Conservation (phyloP, 208 protist species). For the Trypanosoma rangeli region DNA sequence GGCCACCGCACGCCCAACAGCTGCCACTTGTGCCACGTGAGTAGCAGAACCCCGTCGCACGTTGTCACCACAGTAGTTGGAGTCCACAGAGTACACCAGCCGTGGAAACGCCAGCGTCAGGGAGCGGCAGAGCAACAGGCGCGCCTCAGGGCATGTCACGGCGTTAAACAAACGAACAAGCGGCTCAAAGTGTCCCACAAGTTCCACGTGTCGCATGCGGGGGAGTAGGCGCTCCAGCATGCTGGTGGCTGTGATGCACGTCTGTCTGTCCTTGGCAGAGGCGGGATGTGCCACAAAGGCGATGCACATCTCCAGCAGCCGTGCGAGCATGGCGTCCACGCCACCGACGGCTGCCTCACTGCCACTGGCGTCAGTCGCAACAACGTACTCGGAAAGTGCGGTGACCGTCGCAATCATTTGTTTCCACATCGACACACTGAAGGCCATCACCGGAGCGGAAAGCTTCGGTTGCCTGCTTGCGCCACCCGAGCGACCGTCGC, state of each 20-base stretch:
- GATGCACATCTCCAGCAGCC: conserved; percentile 80
- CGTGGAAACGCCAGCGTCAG: conserved; percentile 27
- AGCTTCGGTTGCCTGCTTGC: conserved; percentile 8
- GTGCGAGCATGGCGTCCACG: conserved; percentile 50
- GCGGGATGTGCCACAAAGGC: conserved; percentile 77
- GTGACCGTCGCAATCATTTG: conserved; percentile 84
- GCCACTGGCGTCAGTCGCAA: conserved; percentile 8
- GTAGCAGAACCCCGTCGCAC: neutral
- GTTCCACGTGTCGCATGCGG: conserved; percentile 26
- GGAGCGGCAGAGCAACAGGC: conserved; percentile 53
- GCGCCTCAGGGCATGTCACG: conserved; percentile 70
- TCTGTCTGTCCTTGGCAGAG: conserved; percentile 59
- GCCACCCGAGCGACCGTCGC: neutral
- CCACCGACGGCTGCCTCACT: neutral
- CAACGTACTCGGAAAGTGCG: conserved; percentile 44
- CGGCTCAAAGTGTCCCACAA: conserved; percentile 54
- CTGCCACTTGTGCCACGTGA: conserved; percentile 46
- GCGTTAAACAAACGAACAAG: conserved; percentile 79
- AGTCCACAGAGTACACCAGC: neutral
- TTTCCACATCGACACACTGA: conserved; percentile 82
- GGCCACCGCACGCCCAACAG: conserved; percentile 55
- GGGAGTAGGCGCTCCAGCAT: conserved; percentile 33
- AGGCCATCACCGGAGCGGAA: conserved; percentile 56
- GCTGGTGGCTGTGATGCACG: conserved; percentile 42
- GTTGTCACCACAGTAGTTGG: neutral